phyloP scores from a whole-genome alignment of 1,284 basidiomycete species.

The Boletus mariae region DNA sequence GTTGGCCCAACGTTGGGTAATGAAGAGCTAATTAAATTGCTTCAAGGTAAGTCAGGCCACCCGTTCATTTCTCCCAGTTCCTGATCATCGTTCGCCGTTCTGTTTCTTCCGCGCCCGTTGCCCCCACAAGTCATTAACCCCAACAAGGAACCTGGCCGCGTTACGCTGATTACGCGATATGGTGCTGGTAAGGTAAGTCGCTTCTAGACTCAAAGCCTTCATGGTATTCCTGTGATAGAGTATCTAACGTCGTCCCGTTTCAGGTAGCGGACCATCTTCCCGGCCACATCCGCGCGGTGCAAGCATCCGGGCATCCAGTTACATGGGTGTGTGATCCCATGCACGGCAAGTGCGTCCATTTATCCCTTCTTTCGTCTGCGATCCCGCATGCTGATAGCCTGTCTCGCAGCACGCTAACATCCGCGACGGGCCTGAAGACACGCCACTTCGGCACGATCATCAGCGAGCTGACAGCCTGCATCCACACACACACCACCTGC shows the following conservation, averaged over 20 bases:
- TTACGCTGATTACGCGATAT: slow-evolving; percentile 92
- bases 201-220: not conserved
- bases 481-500: slow-evolving; percentile 74
- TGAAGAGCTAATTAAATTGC: slow-evolving; percentile 76
- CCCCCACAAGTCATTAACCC: slow-evolving; percentile 75
- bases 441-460: slow-evolving; percentile 91
- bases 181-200: slow-evolving; percentile 75
- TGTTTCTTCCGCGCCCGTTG: not conserved
- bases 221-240: not conserved
- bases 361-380: slow-evolving; percentile 8
- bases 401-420: slow-evolving; percentile 69
- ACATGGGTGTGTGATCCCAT: slow-evolving; percentile 97
- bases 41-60: slow-evolving; percentile 64
- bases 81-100: not conserved
- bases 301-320: slow-evolving; percentile 78
- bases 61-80: not conserved
- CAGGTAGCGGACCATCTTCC: slow-evolving; percentile 78
- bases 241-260: not conserved
- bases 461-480: slow-evolving; percentile 77
- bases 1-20: slow-evolving; percentile 86
- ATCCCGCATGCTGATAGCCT: not conserved
- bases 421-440: slow-evolving; percentile 78
- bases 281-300: slow-evolving; percentile 81
- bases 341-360: slow-evolving; percentile 80
- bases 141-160: slow-evolving; percentile 73